A percentile compares a stretch with the other conserved stretches of the same genome.
Conservation (phyloP, 2,329 filamentous ascomycete genomes). For the Ilyonectria mors-panacis region DNA sequence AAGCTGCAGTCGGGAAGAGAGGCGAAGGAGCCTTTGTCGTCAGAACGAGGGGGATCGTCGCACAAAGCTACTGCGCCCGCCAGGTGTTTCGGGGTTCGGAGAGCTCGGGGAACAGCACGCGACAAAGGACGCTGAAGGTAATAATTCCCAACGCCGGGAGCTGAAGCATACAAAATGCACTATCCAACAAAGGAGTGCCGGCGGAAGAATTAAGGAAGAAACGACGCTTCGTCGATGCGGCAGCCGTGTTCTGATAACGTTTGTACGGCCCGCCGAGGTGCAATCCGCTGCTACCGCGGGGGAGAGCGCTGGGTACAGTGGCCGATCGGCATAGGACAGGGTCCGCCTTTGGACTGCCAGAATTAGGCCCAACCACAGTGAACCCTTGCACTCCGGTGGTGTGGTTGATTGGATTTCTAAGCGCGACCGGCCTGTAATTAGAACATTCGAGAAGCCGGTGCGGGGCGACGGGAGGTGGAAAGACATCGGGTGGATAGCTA, state of each 20-base stretch:
- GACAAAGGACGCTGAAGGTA: not conserved
- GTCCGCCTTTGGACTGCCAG: not conserved
- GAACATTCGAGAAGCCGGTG: constrained; percentile 48
- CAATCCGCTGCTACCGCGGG: not conserved
- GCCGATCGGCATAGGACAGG: not conserved
- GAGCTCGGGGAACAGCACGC: constrained; percentile 15
- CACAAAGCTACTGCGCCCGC: not conserved
- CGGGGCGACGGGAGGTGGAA: constrained; percentile 6
- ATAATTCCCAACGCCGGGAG: not conserved
- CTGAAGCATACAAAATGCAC: not conserved
- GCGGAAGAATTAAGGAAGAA: not conserved
- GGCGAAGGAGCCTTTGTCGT: not conserved
- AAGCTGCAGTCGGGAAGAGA: not conserved
- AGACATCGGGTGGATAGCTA: constrained; percentile 17
- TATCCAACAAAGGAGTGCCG: not conserved
- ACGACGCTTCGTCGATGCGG: not conserved
- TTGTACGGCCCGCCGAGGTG: not conserved
- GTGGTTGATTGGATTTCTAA: constrained; percentile 49
- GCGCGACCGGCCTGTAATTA: constrained; percentile 38
- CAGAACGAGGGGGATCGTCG: not conserved
- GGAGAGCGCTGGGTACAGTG: not conserved
- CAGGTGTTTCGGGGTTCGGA: constrained; percentile 4
- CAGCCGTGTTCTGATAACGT: not conserved
- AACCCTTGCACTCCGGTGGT: not conserved
- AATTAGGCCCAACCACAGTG: constrained; percentile 1